phyloP scores from a whole-genome alignment of 306 rosid species.

The Quercus ilex region DNA sequence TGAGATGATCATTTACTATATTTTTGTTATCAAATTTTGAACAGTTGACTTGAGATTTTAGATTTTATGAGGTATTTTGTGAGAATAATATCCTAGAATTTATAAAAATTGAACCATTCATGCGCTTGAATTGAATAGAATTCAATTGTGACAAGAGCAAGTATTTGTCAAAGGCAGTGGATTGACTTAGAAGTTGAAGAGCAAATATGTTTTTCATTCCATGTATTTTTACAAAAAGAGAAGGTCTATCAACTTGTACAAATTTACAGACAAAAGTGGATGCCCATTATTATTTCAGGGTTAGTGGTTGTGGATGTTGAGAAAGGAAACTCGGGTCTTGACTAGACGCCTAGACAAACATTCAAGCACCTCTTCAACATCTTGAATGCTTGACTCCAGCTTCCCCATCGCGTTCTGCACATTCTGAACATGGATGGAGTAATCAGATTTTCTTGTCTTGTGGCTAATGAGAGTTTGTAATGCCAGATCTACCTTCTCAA shows the following conservation, averaged over 20 bases:
- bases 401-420: constrained; percentile 32
- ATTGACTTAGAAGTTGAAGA: too few relatives aligned
- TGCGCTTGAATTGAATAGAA: too few relatives aligned
- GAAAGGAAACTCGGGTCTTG: constrained; percentile 41
- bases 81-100: too few relatives aligned
- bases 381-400: constrained; percentile 38
- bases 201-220: too few relatives aligned
- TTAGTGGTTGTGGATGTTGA: constrained; percentile 46
- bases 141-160: too few relatives aligned
- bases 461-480: constrained; percentile 40
- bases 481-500: constrained; percentile 43
- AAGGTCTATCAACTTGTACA: background rate
- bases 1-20: too few relatives aligned
- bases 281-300: background rate
- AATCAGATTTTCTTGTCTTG: constrained; percentile 23
- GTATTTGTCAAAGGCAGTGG: too few relatives aligned
- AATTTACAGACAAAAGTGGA: background rate
- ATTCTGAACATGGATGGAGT: background rate
- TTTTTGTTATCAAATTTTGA: too few relatives aligned
- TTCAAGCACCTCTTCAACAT: constrained; percentile 40
- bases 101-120: too few relatives aligned
- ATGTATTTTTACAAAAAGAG: too few relatives aligned
- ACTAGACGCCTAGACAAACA: constrained; percentile 36
- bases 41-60: too few relatives aligned
- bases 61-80: too few relatives aligned